phyloP scores from a whole-genome alignment of 2,329 filamentous ascomycete species.

The Rhinocladiella mackenziei region DNA sequence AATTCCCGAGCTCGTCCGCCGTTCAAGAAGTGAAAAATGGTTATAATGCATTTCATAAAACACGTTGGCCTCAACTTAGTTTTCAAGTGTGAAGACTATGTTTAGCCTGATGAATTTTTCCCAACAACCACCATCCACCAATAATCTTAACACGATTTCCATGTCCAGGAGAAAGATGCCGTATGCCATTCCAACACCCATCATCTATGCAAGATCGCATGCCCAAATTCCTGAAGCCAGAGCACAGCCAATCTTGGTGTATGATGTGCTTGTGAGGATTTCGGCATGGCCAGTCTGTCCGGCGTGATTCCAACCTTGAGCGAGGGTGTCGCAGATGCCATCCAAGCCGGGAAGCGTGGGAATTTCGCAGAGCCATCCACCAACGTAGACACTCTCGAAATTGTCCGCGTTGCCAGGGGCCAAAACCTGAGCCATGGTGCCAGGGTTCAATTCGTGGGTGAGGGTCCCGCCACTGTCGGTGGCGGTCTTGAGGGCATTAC shows the following conservation, averaged over 20 bases:
- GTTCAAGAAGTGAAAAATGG: no score
- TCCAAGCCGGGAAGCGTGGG: conserved; percentile 22
- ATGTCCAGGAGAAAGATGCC: no score
- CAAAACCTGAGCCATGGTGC: conserved; percentile 28
- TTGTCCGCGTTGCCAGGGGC: conserved; percentile 24
- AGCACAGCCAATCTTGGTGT: conserved; percentile 20
- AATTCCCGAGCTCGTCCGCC: no score
- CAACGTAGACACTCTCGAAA: conserved; percentile 29
- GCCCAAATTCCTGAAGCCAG: conserved; percentile 15
- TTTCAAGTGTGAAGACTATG: no score
- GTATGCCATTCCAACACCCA: no score
- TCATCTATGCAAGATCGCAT: conserved; percentile 20
- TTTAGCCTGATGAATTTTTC: no score
- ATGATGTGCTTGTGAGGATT: conserved; percentile 18
- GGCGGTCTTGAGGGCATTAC: conserved; percentile 28
- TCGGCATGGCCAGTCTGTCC: conserved; percentile 28
- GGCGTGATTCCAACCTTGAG: conserved; percentile 26
- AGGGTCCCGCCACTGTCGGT: conserved; percentile 21
- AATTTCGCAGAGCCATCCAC: conserved; percentile 30
- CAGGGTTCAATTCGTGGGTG: conserved; percentile 28
- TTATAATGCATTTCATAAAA: no score
- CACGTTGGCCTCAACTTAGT: no score
- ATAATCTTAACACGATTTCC: no score
- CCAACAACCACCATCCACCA: no score
- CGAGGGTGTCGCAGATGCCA: conserved; percentile 23